Conservation (phyloP, 345 rosid species). For the Crucihimalaya himalaica region DNA sequence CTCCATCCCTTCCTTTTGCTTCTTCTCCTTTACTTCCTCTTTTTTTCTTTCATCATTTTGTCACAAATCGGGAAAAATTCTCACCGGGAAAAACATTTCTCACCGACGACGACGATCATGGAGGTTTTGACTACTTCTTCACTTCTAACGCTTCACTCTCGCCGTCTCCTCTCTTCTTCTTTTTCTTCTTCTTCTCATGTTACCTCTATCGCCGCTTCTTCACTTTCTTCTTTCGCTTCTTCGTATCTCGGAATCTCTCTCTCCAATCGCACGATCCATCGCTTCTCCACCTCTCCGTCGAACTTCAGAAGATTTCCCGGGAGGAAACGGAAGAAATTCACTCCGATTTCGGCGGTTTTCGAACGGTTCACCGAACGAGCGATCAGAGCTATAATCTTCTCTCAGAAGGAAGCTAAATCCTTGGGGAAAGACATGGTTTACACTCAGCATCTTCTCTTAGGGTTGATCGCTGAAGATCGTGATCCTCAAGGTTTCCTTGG, state of each 20-base stretch:
- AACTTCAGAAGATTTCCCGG: slow-evolving; percentile 30
- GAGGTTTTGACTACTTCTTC: slow-evolving; percentile 66
- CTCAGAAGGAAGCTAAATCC: slow-evolving; percentile 79
- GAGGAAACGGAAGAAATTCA: slow-evolving; percentile 46
- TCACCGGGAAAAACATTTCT: neutral
- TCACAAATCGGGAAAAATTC: slow-evolving; percentile 5
- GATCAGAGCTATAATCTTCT: slow-evolving; percentile 71
- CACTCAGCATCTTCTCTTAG: slow-evolving; percentile 78
- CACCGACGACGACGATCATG: slow-evolving; percentile 43
- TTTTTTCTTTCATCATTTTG: neutral
- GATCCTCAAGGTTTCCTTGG: slow-evolving; percentile 85
- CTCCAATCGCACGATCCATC: slow-evolving; percentile 41
- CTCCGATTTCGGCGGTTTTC: slow-evolving; percentile 69
- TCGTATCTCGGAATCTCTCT: slow-evolving; percentile 58
- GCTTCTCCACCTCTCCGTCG: slow-evolving; percentile 17
- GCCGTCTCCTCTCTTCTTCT: slow-evolving; percentile 40
- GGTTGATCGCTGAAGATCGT: slow-evolving; percentile 76
- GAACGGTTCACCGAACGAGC: slow-evolving; percentile 83
- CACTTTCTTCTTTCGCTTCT: slow-evolving; percentile 53
- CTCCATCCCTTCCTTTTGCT: slow-evolving; percentile 49
- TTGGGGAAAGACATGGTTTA: slow-evolving; percentile 84
- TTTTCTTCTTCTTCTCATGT: slow-evolving; percentile 25
- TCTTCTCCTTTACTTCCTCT: slow-evolving; percentile 34
- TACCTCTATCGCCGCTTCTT: slow-evolving; percentile 37
- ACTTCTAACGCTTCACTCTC: slow-evolving; percentile 54